phyloP scores from a whole-genome alignment of 2,329 filamentous ascomycete genomes.

The Emericellopsis cladophorae region DNA sequence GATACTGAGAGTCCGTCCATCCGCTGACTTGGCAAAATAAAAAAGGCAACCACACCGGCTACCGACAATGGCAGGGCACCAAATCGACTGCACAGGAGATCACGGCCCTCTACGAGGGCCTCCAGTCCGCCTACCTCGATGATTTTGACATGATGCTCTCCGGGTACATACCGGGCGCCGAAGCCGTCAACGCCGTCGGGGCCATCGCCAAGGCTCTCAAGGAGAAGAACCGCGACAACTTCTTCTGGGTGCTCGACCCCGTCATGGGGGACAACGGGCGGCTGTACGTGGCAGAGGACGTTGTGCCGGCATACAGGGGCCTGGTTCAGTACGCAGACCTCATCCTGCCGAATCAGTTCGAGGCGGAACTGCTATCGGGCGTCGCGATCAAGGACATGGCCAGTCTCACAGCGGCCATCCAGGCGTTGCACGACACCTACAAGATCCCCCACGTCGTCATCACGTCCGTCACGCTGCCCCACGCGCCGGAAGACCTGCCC shows the following conservation, averaged over 20 bases:
- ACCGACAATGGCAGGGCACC: constrained; percentile 77
- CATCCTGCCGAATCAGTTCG: constrained; percentile 93
- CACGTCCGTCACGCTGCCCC: constrained; percentile 66
- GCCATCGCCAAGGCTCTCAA: constrained; percentile 72
- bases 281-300: constrained; percentile 83
- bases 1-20: neutral
- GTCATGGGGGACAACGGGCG: constrained; percentile 96
- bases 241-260: constrained; percentile 96
- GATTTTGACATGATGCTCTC: constrained; percentile 91
- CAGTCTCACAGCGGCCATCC: constrained; percentile 62
- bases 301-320: constrained; percentile 79
- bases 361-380: constrained; percentile 86
- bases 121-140: constrained; percentile 72
- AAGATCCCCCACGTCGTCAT: constrained; percentile 80
- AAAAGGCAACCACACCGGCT: constrained; percentile 87
- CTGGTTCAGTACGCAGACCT: constrained; percentile 74
- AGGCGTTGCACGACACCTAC: constrained; percentile 63
- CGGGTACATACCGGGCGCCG: constrained; percentile 84
- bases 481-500: constrained; percentile 29
- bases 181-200: constrained; percentile 73
- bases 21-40: neutral
- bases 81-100: constrained; percentile 75
- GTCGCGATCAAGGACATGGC: constrained; percentile 67
- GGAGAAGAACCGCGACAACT: constrained; percentile 57
- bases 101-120: constrained; percentile 67